A percentile compares a stretch with the other conserved stretches of the same genome.
Evolutionary conservation across 1,284 basidiomycete genomes (phyloP).

Genomic region (Coniferiporia sulphurascens): DNA sequence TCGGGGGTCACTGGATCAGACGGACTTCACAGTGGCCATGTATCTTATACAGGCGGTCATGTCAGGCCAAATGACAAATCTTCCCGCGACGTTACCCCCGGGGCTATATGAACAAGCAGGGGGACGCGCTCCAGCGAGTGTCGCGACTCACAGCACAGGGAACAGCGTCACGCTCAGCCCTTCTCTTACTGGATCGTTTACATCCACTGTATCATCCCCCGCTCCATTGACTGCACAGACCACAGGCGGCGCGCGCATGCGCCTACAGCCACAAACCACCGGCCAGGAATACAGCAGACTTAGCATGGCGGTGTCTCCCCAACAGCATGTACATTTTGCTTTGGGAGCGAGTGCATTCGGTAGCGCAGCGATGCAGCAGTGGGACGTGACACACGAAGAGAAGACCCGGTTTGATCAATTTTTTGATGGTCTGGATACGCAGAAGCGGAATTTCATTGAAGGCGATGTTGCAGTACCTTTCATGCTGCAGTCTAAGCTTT

Average conservation of each 20-base stretch:
- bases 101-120: constrained; percentile 86
- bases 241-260: constrained; percentile 8
- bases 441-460: constrained; percentile 79
- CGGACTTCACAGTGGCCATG: constrained; percentile 97
- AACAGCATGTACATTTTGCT: constrained; percentile 8
- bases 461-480: constrained; percentile 95
- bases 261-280: constrained; percentile 38
- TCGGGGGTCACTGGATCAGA: constrained; percentile 83
- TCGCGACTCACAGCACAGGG: constrained; percentile 57
- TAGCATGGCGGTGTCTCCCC: constrained; percentile 7
- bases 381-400: constrained; percentile 85
- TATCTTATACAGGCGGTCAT: constrained; percentile 91
- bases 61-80: constrained; percentile 69
- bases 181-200: constrained; percentile 35
- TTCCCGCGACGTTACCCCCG: constrained; percentile 82
- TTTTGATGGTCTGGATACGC: constrained; percentile 81
- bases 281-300: constrained; percentile 30
- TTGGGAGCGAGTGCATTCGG: constrained; percentile 35
- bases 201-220: constrained; percentile 26
- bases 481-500: constrained; percentile 88
- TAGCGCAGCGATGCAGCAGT: constrained; percentile 37
- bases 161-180: constrained; percentile 51
- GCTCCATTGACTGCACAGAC: constrained; percentile 23
- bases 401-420: constrained; percentile 79
- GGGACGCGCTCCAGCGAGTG: constrained; percentile 35